Evolutionary conservation across 192 early-diverging fungal species (phyloP).

Genomic region (Coemansia sp.): DNA sequence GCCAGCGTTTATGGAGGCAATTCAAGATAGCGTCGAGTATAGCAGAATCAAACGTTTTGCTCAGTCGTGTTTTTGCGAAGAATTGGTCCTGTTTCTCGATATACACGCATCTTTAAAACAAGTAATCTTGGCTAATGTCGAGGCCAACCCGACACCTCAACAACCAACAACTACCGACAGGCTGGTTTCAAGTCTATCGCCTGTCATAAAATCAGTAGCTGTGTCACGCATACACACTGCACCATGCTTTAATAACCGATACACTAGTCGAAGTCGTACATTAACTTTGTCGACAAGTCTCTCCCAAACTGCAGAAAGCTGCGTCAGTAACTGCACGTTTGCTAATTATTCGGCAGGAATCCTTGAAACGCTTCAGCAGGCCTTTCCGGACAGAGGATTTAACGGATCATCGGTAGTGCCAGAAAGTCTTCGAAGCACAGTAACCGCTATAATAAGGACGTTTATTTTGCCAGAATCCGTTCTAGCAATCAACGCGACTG

Average conservation of each 20-base stretch:
- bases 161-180: too few relatives aligned
- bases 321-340: too few relatives aligned
- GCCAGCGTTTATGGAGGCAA: constrained; percentile 23
- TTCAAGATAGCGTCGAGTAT: constrained; percentile 26
- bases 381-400: constrained; percentile 20
- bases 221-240: neutral
- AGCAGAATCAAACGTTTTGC: constrained; percentile 19
- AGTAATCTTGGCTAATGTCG: neutral
- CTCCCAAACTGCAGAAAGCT: too few relatives aligned
- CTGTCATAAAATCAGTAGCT: too few relatives aligned
- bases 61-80: constrained; percentile 29
- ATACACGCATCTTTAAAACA: constrained; percentile 23
- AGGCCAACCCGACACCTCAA: too few relatives aligned
- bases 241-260: neutral
- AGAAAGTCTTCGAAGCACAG: constrained; percentile 15
- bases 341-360: constrained; percentile 15
- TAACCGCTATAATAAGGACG: constrained; percentile 23
- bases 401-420: constrained; percentile 8
- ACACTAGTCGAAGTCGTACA: neutral
- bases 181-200: too few relatives aligned
- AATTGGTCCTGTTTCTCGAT: constrained; percentile 29
- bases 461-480: constrained; percentile 38
- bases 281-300: too few relatives aligned
- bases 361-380: constrained; percentile 13
- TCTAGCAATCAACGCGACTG: constrained; percentile 25